Evolutionary conservation across 202 grass and related monocot species (phyloP), one percentile per base, ranked within the genome.

Genomic region (Bolboschoenoplectus hybrid): DNA sequence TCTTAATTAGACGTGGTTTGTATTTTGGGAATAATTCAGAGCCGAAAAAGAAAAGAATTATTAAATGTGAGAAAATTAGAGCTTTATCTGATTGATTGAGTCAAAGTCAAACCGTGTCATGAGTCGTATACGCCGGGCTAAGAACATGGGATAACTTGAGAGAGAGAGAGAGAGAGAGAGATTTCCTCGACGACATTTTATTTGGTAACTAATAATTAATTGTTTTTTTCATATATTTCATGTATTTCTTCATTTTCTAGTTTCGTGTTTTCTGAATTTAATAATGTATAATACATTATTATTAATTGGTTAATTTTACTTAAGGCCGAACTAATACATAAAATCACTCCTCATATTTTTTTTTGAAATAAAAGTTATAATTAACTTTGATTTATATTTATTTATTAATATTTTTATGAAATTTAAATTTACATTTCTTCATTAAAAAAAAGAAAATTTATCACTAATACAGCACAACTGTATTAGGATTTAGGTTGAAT

Each of bases 31-130:
- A 16, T 36, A 38, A 2, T 67, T 67, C 11, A 13, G 11, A 67
- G 64, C 19, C 65, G 0, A 6, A 6, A 67, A 67, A 67, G 40
- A 11, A 35, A 65, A 11, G 26, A 26, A 26, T 26, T 5, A 11
- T 11, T 65, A 35, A 65, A 3, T 61, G 5, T 60, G 38, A 66
- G 63, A 10, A 11, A 5, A 35, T 19, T 61, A 0, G 16, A 40
- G 3, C 9, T 10, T 39, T 14, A 67, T 13, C 9, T 67, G 32
- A 36, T 26, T 26, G 26, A 13, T 67, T 12, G 26, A 14, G 64
- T 67, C 64, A 67, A 67, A 67, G 64, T 67, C 35, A 67, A 67
- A 39, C 35, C 11, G 64, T 40, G 64, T 67, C 26, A 26, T 26
- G 64, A 67, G 12, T 32, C 64, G 36, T 39, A 40, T 67, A n/a